Evolutionary conservation across 2,329 filamentous ascomycete species (phyloP).

Genomic region (Bipolaris victoriae): DNA sequence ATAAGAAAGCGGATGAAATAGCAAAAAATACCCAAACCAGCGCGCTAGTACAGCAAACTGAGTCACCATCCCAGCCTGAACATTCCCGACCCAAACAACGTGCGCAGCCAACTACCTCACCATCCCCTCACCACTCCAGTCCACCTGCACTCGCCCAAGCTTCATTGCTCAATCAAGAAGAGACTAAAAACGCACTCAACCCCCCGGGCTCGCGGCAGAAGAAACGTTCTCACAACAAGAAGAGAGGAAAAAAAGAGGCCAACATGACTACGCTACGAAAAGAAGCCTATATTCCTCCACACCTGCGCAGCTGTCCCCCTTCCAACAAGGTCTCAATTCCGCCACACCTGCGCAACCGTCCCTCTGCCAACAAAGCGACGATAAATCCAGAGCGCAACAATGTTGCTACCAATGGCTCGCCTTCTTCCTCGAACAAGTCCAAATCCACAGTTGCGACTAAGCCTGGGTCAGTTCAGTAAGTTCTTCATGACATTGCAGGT

Average conservation of each 20-base stretch:
- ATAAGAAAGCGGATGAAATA: background rate
- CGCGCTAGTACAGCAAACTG: conserved; percentile 9
- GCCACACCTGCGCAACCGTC: conserved; percentile 32
- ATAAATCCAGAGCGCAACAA: conserved; percentile 9
- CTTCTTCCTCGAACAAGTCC: conserved; percentile 14
- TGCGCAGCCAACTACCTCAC: conserved; percentile 6
- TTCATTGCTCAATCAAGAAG: background rate
- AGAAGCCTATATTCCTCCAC: conserved; percentile 31
- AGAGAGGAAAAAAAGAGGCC: background rate
- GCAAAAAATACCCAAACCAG: background rate
- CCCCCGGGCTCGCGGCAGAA: background rate
- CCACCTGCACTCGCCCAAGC: conserved; percentile 3
- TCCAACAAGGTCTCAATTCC: conserved; percentile 24
- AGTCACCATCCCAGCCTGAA: conserved; percentile 1
- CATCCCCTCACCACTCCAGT: background rate
- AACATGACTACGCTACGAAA: conserved; percentile 13
- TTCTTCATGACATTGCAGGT: background rate
- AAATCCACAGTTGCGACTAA: background rate
- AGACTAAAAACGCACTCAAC: background rate
- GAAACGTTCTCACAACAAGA: conserved; percentile 1
- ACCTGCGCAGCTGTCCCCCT: conserved; percentile 26
- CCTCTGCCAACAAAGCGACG: conserved; percentile 3
- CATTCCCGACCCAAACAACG: conserved; percentile 1
- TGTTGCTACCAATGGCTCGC: conserved; percentile 3
- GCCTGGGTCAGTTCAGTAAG: conserved; percentile 19